phyloP scores from a whole-genome alignment of 768 basidiomycete genomes.

The Dioszegia aurantiaca region DNA sequence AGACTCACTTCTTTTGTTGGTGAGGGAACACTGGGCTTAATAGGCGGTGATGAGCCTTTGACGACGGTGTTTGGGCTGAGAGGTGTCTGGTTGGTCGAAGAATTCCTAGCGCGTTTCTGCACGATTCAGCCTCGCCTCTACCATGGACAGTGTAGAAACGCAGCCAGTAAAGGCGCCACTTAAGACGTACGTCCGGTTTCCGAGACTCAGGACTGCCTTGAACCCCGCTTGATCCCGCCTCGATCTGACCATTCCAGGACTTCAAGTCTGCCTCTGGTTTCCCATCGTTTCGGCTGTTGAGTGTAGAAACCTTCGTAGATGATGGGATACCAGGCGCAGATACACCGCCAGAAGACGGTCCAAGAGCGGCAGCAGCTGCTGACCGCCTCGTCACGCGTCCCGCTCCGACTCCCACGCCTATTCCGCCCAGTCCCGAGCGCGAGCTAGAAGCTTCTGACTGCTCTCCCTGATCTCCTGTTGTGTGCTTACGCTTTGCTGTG shows the following conservation, averaged over 20 bases:
- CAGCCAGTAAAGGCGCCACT: too few species aligned
- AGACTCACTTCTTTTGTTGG: slow-evolving; percentile 10
- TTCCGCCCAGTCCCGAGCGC: too few species aligned
- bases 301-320: too few species aligned
- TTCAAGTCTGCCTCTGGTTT: too few species aligned
- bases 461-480: background rate
- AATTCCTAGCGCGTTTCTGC: background rate
- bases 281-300: too few species aligned
- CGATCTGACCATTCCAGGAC: too few species aligned
- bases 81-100: background rate
- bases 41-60: background rate
- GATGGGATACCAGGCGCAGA: too few species aligned
- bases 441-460: too few species aligned
- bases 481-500: background rate
- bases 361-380: background rate
- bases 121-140: background rate
- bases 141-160: background rate
- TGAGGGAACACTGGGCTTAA: background rate
- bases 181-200: too few species aligned
- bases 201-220: too few species aligned
- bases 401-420: slow-evolving; percentile 1
- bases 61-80: background rate
- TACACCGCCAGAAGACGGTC: background rate
- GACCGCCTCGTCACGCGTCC: slow-evolving; percentile 19
- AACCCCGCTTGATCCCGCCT: too few species aligned